phyloP scores from a whole-genome alignment of 176 grass and related monocot genomes.

The Oryza glaberrima region DNA sequence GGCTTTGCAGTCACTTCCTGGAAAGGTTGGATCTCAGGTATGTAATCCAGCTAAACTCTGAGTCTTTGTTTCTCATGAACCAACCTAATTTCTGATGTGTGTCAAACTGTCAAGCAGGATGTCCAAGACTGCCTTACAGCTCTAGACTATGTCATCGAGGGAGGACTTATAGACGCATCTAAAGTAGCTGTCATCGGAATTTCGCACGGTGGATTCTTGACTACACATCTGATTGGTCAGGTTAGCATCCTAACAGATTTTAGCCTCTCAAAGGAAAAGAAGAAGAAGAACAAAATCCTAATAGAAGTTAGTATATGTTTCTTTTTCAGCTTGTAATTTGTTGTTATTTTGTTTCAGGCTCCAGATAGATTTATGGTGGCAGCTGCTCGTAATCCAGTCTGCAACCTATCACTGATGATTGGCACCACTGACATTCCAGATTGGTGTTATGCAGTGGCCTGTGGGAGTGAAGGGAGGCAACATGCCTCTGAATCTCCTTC shows the following conservation, averaged over 20 bases:
- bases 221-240: conserved; percentile 89
- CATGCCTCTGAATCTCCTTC: conserved; percentile 69
- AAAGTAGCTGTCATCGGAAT: conserved; percentile 85
- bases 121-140: conserved; percentile 76
- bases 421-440: conserved; percentile 89
- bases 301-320: not conserved
- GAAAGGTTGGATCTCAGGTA: conserved; percentile 87
- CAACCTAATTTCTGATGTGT: not conserved
- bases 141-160: conserved; percentile 62
- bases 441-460: conserved; percentile 73
- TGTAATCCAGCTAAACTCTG: conserved; percentile 13
- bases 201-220: conserved; percentile 89
- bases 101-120: conserved; percentile 47
- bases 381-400: conserved; percentile 81
- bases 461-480: conserved; percentile 60
- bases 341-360: conserved; percentile 48
- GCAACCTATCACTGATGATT: conserved; percentile 80
- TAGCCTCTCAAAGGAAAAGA: not conserved
- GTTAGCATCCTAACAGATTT: conserved; percentile 42
- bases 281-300: not conserved
- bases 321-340: conserved; percentile 2
- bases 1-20: conserved; percentile 92
- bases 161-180: conserved; percentile 60
- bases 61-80: not conserved
- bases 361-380: conserved; percentile 74